Percentiles rank a stretch among this genome's conserved stretches.
Conservation (phyloP, 2,329 filamentous ascomycete genomes). For the Botryotinia convoluta region DNA sequence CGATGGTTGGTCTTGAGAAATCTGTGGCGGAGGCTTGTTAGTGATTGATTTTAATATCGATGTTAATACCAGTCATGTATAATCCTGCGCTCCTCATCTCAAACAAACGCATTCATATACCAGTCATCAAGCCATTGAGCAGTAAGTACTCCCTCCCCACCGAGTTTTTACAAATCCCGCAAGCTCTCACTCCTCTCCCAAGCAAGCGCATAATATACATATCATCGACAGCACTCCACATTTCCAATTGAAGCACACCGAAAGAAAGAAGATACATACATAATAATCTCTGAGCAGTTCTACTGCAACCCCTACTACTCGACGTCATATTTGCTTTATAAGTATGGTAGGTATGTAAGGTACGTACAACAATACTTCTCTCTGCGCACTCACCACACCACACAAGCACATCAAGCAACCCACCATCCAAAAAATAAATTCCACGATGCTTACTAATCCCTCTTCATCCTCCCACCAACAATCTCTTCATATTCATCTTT, state of each 20-base stretch:
- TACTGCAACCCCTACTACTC: constrained; percentile 20
- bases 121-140: not conserved
- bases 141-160: not conserved
- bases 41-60: not conserved
- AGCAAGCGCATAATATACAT: not conserved
- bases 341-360: not conserved
- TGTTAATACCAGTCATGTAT: not conserved
- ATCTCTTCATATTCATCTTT: no score
- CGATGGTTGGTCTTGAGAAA: not conserved
- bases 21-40: not conserved
- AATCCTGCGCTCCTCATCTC: not conserved
- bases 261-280: constrained; percentile 2
- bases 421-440: constrained; percentile 6
- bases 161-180: not conserved
- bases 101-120: not conserved
- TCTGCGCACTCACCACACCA: not conserved
- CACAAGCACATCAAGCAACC: not conserved
- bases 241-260: not conserved
- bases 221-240: not conserved
- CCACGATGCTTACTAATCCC: not conserved
- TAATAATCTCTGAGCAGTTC: constrained; percentile 12
- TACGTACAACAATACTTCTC: not conserved
- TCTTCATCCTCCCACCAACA: not conserved
- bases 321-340: constrained; percentile 1
- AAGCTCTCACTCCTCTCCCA: not conserved